These are phyloP conservation scores for Globisporangium splendens DNA, from an alignment of 352 stramenopile species.

Conservation along the genomic window DNA sequence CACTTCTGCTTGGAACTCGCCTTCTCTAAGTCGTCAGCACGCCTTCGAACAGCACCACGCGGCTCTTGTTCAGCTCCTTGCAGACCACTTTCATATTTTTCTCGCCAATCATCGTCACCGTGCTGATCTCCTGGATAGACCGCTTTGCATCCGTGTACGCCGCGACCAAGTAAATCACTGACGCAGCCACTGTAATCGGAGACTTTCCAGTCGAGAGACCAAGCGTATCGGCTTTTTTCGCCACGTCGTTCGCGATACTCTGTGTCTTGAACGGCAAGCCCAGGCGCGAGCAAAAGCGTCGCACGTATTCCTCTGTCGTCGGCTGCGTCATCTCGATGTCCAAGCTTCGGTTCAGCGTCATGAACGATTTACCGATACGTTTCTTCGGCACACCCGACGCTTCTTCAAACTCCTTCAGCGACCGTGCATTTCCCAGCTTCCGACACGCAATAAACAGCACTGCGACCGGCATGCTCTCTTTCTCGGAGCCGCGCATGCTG, in stretches of 20 bases:
- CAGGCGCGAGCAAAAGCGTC: conserved; percentile 71
- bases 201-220: conserved; percentile 68
- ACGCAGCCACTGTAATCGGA: conserved; percentile 66
- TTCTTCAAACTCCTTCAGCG: conserved; percentile 75
- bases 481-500: conserved; percentile 58
- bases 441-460: conserved; percentile 75
- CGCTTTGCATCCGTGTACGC: conserved; percentile 80
- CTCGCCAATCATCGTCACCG: conserved; percentile 76
- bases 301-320: conserved; percentile 73
- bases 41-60: conserved; percentile 71
- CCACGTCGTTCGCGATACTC: conserved; percentile 69
- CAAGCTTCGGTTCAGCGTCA: conserved; percentile 49
- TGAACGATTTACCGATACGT: conserved; percentile 78
- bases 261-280: conserved; percentile 75
- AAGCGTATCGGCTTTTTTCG: conserved; percentile 66
- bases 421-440: conserved; percentile 58
- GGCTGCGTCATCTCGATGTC: conserved; percentile 66
- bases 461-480: conserved; percentile 61
- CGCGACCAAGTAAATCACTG: conserved; percentile 79
- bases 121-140: conserved; percentile 78
- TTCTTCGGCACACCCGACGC: conserved; percentile 71
- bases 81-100: conserved; percentile 85
- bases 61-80: conserved; percentile 86
- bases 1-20: not conserved
- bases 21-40: conserved; percentile 51